Evolutionary conservation across 2,329 filamentous ascomycete genomes (phyloP).

Genomic region (Thelonectria olida): DNA sequence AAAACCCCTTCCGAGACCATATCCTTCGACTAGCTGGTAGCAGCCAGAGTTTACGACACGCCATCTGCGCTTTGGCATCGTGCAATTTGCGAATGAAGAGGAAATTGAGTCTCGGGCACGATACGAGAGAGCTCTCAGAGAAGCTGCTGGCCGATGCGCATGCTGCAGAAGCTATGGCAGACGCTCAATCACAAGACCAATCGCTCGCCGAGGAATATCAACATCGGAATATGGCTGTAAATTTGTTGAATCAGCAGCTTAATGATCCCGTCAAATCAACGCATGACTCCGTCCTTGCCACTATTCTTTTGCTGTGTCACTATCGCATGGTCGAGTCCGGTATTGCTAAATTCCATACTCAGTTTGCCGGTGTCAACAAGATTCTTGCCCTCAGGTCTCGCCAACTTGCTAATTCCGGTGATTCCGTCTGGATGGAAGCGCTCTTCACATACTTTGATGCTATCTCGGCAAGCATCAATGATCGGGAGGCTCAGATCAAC

Average conservation of each 20-base stretch:
- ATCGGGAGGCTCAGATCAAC: conserved; percentile 84
- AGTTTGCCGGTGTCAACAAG: conserved; percentile 93
- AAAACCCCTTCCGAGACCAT: conserved; percentile 86
- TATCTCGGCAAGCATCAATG: conserved; percentile 90
- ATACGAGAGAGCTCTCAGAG: conserved; percentile 60
- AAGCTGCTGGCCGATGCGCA: conserved; percentile 58
- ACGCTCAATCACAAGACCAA: conserved; percentile 66
- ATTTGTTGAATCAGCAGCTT: conserved; percentile 84
- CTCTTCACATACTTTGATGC: conserved; percentile 96
- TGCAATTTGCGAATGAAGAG: conserved; percentile 91
- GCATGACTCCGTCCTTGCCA: conserved; percentile 88
- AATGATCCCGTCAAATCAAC: conserved; percentile 78
- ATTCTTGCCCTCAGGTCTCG: conserved; percentile 78
- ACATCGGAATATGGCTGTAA: conserved; percentile 81
- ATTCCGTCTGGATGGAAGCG: conserved; percentile 89
- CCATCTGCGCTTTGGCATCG: conserved; percentile 86
- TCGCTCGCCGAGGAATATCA: conserved; percentile 83
- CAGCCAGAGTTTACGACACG: conserved; percentile 88
- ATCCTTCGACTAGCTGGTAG: conserved; percentile 80
- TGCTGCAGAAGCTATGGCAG: conserved; percentile 54
- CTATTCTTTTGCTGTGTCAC: conserved; percentile 86
- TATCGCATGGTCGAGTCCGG: conserved; percentile 95
- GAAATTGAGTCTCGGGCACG: conserved; percentile 69
- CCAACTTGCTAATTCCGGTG: conserved; percentile 60
- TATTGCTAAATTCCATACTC: conserved; percentile 90